A percentile compares a stretch with the other conserved stretches of the same genome.
These are phyloP conservation scores for Clarireedia monteithiana DNA, from an alignment of 2,329 filamentous ascomycete genomes.

Conservation along the genomic window DNA sequence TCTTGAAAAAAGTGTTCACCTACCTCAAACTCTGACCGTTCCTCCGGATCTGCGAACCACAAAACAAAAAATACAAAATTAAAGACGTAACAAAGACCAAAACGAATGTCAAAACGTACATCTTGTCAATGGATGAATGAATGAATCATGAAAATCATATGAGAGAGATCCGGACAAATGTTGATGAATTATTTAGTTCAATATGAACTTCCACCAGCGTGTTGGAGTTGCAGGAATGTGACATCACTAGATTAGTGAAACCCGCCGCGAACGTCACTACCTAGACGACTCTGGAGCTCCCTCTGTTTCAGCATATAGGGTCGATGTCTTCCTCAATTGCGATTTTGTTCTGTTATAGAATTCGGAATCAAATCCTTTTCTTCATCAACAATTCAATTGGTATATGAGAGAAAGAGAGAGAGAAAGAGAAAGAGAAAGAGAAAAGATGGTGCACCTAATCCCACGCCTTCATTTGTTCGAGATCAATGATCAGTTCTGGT, in stretches of 20 bases:
- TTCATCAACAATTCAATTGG: too few species aligned
- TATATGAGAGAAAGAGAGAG: too few species aligned
- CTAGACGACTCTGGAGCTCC: not conserved
- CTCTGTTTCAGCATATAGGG: not conserved
- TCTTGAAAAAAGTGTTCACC: not conserved
- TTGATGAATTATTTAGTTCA: not conserved
- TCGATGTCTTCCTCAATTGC: not conserved
- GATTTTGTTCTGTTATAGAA: too few species aligned
- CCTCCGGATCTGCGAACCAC: constrained; percentile 20
- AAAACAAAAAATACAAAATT: constrained; percentile 14
- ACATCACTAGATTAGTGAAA: too few species aligned
- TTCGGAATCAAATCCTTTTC: too few species aligned
- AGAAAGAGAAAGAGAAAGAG: too few species aligned
- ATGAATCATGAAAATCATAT: not conserved
- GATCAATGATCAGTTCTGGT: constrained; percentile 62
- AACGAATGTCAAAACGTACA: constrained; percentile 19
- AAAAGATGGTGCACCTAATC: constrained; percentile 40
- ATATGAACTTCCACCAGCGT: too few species aligned
- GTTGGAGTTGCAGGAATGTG: too few species aligned
- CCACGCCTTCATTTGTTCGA: constrained; percentile 58
- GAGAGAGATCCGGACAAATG: not conserved
- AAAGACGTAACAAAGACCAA: constrained; percentile 7
- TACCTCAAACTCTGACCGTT: constrained; percentile 26
- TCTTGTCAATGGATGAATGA: constrained; percentile 5
- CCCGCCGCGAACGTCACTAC: too few species aligned